These are phyloP conservation scores for Ophiostoma piceae DNA, from an alignment of 2,329 filamentous ascomycete species.

Conservation along the genomic window DNA sequence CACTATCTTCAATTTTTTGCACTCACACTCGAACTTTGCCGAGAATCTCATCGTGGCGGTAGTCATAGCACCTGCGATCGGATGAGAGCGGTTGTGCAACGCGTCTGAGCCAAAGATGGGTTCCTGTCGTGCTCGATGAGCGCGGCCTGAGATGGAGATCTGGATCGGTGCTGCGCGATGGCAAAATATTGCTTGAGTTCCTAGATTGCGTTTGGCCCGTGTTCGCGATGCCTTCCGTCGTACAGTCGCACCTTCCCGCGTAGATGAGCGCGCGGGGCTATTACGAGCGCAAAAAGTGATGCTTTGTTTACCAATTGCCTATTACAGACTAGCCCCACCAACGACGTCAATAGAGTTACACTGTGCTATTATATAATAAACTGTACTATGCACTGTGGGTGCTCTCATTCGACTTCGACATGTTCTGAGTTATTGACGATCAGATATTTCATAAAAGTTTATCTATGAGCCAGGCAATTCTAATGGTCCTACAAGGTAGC, in stretches of 20 bases:
- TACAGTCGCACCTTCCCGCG: neutral
- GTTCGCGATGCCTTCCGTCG: conserved; percentile 1
- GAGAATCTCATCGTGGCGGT: conserved; percentile 38
- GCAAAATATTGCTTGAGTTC: neutral
- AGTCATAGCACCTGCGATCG: neutral
- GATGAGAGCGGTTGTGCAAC: conserved; percentile 4
- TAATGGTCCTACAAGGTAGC: no score
- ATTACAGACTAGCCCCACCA: neutral
- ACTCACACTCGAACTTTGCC: conserved; percentile 39
- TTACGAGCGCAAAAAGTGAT: neutral
- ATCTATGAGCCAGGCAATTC: no score
- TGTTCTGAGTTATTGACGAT: neutral
- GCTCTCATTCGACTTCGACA: neutral
- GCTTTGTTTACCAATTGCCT: conserved; percentile 17
- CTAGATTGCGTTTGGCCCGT: neutral
- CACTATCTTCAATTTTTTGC: neutral
- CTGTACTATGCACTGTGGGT: neutral
- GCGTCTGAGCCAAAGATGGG: neutral
- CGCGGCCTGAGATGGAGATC: neutral
- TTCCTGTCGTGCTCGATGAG: neutral
- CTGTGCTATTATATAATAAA: neutral
- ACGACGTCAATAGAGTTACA: neutral
- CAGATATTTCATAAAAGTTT: no score
- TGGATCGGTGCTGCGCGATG: neutral
- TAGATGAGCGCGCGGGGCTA: neutral